A percentile compares a stretch with the other conserved stretches of the same genome.
Evolutionary conservation across 306 rosid species (phyloP).

Genomic region (Vachellia collinsii): DNA sequence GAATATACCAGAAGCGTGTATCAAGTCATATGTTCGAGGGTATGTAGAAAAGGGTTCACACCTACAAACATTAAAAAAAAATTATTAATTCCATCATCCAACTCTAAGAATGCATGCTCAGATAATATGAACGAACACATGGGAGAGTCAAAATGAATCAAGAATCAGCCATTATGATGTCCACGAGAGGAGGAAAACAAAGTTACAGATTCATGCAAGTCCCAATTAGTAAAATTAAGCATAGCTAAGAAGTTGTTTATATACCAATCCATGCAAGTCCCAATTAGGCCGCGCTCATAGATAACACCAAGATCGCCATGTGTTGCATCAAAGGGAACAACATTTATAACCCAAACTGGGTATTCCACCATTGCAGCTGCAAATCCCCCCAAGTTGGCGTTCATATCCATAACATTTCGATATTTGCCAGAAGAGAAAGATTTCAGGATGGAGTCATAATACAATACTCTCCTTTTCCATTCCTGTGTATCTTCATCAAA

Average conservation of each 20-base stretch:
- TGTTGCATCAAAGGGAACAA: slow-evolving; percentile 55
- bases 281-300: slow-evolving; percentile 58
- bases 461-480: slow-evolving; percentile 51
- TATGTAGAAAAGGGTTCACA: slow-evolving; percentile 68
- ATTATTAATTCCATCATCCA: slow-evolving; percentile 2
- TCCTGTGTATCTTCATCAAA: slow-evolving; percentile 42
- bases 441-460: slow-evolving; percentile 42
- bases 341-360: slow-evolving; percentile 62
- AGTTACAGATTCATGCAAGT: too few relatives aligned
- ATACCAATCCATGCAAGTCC: slow-evolving; percentile 70
- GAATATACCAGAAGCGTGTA: slow-evolving; percentile 57
- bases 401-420: slow-evolving; percentile 69
- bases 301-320: slow-evolving; percentile 46
- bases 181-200: neutral
- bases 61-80: slow-evolving; percentile 40
- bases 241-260: slow-evolving; percentile 13
- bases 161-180: neutral
- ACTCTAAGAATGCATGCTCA: neutral
- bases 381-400: slow-evolving; percentile 59
- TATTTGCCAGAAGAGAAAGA: slow-evolving; percentile 49
- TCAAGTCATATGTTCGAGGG: slow-evolving; percentile 62
- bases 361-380: slow-evolving; percentile 59
- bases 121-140: neutral
- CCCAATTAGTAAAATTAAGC: neutral
- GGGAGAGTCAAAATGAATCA: neutral